Conservation (phyloP, 148 eudicot genomes). For the Selenicereus undatus region DNA sequence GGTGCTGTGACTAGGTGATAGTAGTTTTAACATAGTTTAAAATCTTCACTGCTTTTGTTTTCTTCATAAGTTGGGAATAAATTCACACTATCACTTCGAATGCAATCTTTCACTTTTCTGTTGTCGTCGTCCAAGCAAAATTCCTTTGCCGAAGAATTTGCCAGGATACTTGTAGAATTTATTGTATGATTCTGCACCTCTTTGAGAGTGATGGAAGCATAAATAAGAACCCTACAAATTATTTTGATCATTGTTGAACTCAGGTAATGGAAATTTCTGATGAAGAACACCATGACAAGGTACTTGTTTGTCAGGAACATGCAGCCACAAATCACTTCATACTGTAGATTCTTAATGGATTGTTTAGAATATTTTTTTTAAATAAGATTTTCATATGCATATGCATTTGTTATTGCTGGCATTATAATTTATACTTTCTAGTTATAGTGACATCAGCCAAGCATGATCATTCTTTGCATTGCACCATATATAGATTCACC, state of each 20-base stretch:
- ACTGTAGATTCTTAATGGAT: not conserved
- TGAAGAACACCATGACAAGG: not conserved
- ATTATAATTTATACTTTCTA: no score
- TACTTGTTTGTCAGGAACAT: not conserved
- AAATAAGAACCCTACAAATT: not conserved
- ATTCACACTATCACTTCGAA: no score
- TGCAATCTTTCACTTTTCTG: not conserved
- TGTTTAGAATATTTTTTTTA: not conserved
- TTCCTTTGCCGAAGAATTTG: not conserved
- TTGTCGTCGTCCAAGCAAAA: not conserved
- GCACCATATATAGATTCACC: no score
- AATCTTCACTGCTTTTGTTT: not conserved
- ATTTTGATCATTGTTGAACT: not conserved
- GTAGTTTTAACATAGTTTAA: not conserved
- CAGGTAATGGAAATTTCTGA: not conserved
- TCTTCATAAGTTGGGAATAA: not conserved
- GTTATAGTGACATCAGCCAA: not conserved
- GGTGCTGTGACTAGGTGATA: not conserved
- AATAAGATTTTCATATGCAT: not conserved
- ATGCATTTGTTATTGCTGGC: not conserved
- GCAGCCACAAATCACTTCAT: not conserved
- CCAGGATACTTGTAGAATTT: not conserved
- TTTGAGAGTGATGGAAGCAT: not conserved
- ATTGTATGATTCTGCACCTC: not conserved
- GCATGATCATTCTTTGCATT: not conserved